Base-by-base conservation (phyloP, 768 basidiomycete species). In the Leccinum sublutescens region DNA sequence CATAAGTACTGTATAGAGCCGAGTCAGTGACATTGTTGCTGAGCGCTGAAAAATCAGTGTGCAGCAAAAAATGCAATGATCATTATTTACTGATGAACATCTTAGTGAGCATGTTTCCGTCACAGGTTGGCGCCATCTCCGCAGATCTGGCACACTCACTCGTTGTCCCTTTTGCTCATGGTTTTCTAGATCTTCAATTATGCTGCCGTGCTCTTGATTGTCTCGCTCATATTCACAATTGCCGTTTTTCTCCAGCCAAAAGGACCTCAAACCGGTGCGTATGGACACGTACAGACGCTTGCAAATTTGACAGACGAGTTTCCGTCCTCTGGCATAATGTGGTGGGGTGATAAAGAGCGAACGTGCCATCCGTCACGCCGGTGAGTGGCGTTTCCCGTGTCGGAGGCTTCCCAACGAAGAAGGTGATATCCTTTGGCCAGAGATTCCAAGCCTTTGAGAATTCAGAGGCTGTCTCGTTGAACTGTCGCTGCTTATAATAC, bases 341-440 rank as follows among this genome's bases (percentile, higher is more conserved):
- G 71, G 71, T 73, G 71, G 68, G 69, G 69, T 21, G 21, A 21
- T 21, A 73, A 73, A n/a, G 45, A 40, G 17, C 12, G 61, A 60
- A 31, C 47, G n/a, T 19, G 19, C 45, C 55, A 0, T 17, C 27
- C 54, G 36, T 47, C 66, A 64, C 58, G 68, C 70, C 0, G 71
- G 71, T 66, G 58, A 57, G 70, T 60, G 21, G 12, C 8, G 19
- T 21, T n/a, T 31, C 50, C 48, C 5, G 43, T 54, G 19, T 47
- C 21, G 10, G 25, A 15, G 5, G 23, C 11, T 15, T 25, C 5
- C 25, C 4, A 25, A 25, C 25, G 57, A 98, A 78, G 82, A 87
- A 98, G 11, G 93, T 91, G 61, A 98, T 80, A 71, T 99, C 95
- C 76, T 96, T 91, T 27, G 94, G 93, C 84, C 87, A 95, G 17